Conservation (phyloP, 441 rosid species). For the Kokia cookei region DNA sequence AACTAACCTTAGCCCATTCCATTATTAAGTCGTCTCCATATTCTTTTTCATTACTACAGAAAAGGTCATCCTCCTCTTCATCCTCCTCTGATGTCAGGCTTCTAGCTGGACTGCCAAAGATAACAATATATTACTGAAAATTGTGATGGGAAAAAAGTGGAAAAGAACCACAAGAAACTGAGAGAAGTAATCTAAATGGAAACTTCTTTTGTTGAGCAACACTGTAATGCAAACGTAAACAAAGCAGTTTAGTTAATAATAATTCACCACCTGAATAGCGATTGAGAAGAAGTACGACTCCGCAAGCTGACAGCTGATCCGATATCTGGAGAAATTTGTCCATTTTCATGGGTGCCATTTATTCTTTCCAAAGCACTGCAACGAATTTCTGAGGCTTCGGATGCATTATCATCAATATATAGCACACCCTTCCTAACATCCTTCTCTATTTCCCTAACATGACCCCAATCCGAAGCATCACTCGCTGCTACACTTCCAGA, state of each 20-base stretch:
- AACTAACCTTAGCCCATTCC: constrained; percentile 95
- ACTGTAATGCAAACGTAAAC: neutral
- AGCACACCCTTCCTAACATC: constrained; percentile 40
- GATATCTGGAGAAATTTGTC: constrained; percentile 64
- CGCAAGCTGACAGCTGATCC: constrained; percentile 32
- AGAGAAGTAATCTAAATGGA: neutral
- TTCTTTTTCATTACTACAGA: constrained; percentile 31
- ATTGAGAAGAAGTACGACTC: constrained; percentile 46
- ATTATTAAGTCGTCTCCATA: constrained; percentile 60
- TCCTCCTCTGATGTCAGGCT: constrained; percentile 66
- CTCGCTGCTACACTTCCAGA: constrained; percentile 58
- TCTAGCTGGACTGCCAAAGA: constrained; percentile 93
- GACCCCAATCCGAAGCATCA: constrained; percentile 69
- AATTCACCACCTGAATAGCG: constrained; percentile 64
- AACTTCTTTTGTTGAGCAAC: neutral
- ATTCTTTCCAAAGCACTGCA: constrained; percentile 49
- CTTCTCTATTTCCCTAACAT: constrained; percentile 52
- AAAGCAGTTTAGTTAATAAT: neutral
- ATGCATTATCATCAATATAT: constrained; percentile 53
- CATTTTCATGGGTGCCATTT: constrained; percentile 45
- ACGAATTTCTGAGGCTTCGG: constrained; percentile 60
- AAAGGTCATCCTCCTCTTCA: constrained; percentile 56
- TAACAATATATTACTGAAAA: constrained; percentile 33
- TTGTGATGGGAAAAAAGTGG: constrained; percentile 9
- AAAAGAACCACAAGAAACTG: neutral